A percentile compares a stretch with the other conserved stretches of the same genome.
Evolutionary conservation across 139 green algal genomes (phyloP).

Genomic region (Chlorella sp.): DNA sequence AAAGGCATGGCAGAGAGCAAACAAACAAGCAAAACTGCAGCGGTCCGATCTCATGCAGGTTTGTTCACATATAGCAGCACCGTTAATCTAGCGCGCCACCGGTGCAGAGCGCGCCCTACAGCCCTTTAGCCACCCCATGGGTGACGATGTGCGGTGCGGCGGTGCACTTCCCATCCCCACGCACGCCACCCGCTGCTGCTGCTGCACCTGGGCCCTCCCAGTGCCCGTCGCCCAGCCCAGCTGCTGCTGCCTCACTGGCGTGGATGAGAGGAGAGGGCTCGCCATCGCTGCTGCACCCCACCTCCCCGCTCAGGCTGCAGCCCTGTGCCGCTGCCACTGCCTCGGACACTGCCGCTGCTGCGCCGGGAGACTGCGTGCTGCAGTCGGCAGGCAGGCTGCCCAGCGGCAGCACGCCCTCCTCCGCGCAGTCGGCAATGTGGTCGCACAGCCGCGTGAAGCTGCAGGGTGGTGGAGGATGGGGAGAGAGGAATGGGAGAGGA

Average conservation of each 20-base stretch:
- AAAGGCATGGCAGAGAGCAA: too few species aligned
- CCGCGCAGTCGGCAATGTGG: not conserved
- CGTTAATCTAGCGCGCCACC: too few species aligned
- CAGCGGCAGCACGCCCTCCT: not conserved
- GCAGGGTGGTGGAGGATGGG: too few species aligned
- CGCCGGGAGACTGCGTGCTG: not conserved
- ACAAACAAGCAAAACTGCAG: too few species aligned
- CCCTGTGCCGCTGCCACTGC: not conserved
- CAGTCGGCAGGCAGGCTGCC: not conserved
- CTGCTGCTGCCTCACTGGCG: not conserved
- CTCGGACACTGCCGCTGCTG: not conserved
- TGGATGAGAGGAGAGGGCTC: not conserved
- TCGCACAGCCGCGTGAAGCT: not conserved
- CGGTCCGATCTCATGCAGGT: too few species aligned
- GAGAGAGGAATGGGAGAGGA: not conserved
- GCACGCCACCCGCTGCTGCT: not conserved
- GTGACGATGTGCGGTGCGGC: too few species aligned
- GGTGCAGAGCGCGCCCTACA: too few species aligned
- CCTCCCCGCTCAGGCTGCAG: not conserved
- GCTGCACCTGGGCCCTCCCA: not conserved
- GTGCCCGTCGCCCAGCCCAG: constrained; percentile 14
- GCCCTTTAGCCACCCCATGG: too few species aligned
- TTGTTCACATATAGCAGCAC: too few species aligned
- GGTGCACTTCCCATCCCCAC: too few species aligned
- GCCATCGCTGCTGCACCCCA: too few species aligned